phyloP scores from a whole-genome alignment of 148 eudicot species.

The Nepenthes gracilis region DNA sequence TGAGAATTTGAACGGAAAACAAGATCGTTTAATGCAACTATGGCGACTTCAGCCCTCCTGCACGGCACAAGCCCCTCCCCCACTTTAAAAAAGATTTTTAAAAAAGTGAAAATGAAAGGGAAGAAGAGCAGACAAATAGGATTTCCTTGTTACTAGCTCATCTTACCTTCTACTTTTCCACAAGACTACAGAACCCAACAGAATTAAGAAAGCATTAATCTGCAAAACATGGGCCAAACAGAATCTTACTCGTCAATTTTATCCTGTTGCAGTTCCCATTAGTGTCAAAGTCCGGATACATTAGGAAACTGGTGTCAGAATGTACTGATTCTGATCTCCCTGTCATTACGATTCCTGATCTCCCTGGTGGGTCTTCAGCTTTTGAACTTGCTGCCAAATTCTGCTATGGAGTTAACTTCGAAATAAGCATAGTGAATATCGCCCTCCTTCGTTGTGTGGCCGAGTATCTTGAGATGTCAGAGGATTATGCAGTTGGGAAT shows the following conservation, averaged over 20 bases:
- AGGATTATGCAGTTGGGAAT: conserved; percentile 62
- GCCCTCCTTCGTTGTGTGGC: conserved; percentile 72
- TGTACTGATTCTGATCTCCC: conserved; percentile 28
- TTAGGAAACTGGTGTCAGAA: conserved; percentile 56
- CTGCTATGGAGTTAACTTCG: conserved; percentile 83
- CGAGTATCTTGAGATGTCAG: conserved; percentile 88
- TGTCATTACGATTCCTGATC: conserved; percentile 36
- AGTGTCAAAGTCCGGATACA: conserved; percentile 74
- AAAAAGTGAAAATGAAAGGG: too few species aligned
- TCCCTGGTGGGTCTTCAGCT: conserved; percentile 84
- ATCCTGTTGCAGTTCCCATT: conserved; percentile 59
- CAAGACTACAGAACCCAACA: background rate
- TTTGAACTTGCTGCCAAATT: conserved; percentile 88
- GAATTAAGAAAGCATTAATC: background rate
- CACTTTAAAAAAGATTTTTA: too few species aligned
- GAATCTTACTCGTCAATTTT: background rate
- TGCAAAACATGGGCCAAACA: background rate
- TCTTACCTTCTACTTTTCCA: too few species aligned
- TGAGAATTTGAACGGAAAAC: background rate
- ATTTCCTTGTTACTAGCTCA: too few species aligned
- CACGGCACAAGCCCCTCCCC: too few species aligned
- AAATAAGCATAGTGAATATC: conserved; percentile 60
- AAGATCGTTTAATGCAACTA: too few species aligned
- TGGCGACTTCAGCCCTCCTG: too few species aligned
- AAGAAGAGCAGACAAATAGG: too few species aligned